phyloP scores from a whole-genome alignment of 2,329 filamentous ascomycete genomes.

The Phoma sp. region DNA sequence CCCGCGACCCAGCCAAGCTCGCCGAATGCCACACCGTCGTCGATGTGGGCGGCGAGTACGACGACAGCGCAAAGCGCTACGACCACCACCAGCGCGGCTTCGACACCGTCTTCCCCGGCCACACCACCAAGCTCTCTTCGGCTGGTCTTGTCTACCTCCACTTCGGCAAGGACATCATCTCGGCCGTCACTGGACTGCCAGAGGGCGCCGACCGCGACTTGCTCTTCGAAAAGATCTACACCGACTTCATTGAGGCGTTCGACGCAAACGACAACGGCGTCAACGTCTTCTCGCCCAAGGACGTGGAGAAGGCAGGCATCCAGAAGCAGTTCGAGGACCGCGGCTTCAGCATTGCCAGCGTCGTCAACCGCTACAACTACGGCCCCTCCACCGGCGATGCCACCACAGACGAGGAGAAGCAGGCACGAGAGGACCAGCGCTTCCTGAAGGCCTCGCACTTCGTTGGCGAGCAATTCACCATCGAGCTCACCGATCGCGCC shows the following conservation, averaged over 20 bases:
- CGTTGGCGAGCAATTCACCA: slow-evolving; percentile 87
- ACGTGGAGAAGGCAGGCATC: slow-evolving; percentile 72
- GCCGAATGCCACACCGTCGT: slow-evolving; percentile 91
- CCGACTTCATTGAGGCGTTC: slow-evolving; percentile 91
- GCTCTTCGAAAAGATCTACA: slow-evolving; percentile 88
- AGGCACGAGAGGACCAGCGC: slow-evolving; percentile 78
- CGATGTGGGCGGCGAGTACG: slow-evolving; percentile 96
- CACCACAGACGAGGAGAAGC: slow-evolving; percentile 53
- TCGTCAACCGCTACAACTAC: slow-evolving; percentile 88
- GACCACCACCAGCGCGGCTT: slow-evolving; percentile 98
- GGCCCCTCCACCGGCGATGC: slow-evolving; percentile 52
- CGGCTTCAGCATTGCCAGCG: slow-evolving; percentile 81
- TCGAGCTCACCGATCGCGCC: slow-evolving; percentile 77
- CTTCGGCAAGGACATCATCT: slow-evolving; percentile 86
- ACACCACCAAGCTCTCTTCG: slow-evolving; percentile 87
- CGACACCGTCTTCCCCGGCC: slow-evolving; percentile 80
- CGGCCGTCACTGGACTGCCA: slow-evolving; percentile 65
- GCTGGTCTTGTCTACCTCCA: slow-evolving; percentile 96
- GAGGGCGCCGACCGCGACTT: slow-evolving; percentile 72
- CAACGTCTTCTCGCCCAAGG: slow-evolving; percentile 76
- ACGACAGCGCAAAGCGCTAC: slow-evolving; percentile 76
- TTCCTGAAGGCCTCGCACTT: slow-evolving; percentile 80
- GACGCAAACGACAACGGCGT: slow-evolving; percentile 99
- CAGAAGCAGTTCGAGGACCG: slow-evolving; percentile 84
- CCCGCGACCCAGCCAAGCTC: slow-evolving; percentile 80